These are phyloP conservation scores for Hydrangea macrophylla DNA, from an alignment of 148 eudicot genomes.

Conservation along the genomic window DNA sequence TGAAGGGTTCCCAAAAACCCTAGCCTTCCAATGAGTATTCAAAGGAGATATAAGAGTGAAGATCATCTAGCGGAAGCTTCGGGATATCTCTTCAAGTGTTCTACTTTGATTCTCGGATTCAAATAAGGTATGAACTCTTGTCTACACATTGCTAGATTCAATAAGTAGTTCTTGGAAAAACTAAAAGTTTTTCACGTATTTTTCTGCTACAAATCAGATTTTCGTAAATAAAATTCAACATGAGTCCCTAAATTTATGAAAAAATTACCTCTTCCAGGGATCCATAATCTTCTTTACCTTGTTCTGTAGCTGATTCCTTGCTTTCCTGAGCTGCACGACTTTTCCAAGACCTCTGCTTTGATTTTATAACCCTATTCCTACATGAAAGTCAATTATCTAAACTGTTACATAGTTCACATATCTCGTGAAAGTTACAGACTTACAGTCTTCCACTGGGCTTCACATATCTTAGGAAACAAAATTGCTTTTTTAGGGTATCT, in stretches of 20 bases:
- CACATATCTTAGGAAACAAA: background rate
- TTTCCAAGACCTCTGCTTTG: slow-evolving; percentile 16
- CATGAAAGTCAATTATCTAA: slow-evolving; percentile 2
- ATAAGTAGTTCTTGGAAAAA: too few species aligned
- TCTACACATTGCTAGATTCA: too few species aligned
- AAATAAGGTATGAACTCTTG: too few species aligned
- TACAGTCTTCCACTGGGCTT: background rate
- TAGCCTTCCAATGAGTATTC: too few species aligned
- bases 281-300: slow-evolving; percentile 16
- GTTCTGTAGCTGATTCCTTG: slow-evolving; percentile 26
- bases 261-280: slow-evolving; percentile 23
- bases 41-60: too few species aligned
- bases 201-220: too few species aligned
- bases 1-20: too few species aligned
- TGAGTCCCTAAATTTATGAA: background rate
- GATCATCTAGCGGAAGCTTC: too few species aligned
- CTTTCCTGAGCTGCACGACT: slow-evolving; percentile 25
- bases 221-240: too few species aligned
- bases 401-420: background rate
- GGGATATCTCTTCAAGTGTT: too few species aligned
- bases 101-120: too few species aligned
- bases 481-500: background rate
- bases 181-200: too few species aligned
- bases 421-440: background rate
- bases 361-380: slow-evolving; percentile 14